Base-by-base conservation (phyloP, 192 early-diverging fungal genomes). In the Phlyctochytrium bullatum region DNA sequence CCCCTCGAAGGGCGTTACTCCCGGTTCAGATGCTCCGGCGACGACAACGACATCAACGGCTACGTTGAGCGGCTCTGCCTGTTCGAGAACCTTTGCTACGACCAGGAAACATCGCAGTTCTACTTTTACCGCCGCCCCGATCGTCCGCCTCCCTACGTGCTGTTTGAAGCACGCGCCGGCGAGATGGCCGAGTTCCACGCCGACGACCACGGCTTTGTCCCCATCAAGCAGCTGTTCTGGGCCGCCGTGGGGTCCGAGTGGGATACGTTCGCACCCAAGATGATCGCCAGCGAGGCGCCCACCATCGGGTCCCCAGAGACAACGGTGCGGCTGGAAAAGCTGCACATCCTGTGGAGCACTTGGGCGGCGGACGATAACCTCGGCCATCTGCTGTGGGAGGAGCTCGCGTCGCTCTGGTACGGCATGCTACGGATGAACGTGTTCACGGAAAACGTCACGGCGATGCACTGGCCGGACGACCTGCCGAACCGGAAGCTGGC, bases 71-170 rank as follows among this genome's bases (percentile, higher is more conserved):
- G 70, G 12, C 31, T 64, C 2, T 76, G 74, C 58, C 20, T 58
- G 2, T 76, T 76, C 64, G 61, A 69, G 47, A 72, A 76, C 65
- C 53, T 76, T 17, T 76, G 74, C 58, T 76, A 76, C 35, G 52
- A 68, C 34, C 2, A 27, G 0, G 31, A 29, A 2, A 28, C 2
- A 31, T 40, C 54, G 0, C 50, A 68, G 33, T 76, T 66, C 64
- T 34, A 29, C 3, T 75, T 28, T 56, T 67, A 75, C 59, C 59
- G 32, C 32, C 31, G 53, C 52, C 20, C n/a, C 35, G 50, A 20
- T 52, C 51, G 30, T 12, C 51, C 34, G 60, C 29, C 51, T 34
- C 67, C 31, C 25, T 66, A 61, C 30, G 53, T 36, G 57, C 57
- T 67, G 30, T 69, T 69, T 35, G 68, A 69, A n/a, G 62, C 68